These are phyloP conservation scores for Salix udensis DNA, from an alignment of 345 rosid species.

Conservation along the genomic window DNA sequence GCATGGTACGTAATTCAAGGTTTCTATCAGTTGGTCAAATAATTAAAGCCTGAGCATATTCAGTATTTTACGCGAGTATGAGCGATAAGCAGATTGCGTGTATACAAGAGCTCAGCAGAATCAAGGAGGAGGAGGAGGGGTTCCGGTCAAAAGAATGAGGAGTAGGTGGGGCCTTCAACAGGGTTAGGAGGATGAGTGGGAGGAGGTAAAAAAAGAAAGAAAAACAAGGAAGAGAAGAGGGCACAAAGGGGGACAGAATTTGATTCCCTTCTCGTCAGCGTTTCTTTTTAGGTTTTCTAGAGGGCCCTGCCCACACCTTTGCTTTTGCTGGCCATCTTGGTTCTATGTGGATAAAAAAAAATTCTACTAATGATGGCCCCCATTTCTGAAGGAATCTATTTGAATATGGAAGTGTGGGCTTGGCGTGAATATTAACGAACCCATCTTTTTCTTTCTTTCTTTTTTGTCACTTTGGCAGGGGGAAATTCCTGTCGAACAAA, in stretches of 20 bases:
- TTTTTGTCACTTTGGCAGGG: constrained; percentile 13
- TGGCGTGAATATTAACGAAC: constrained; percentile 24
- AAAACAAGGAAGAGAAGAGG: not conserved
- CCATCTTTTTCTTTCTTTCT: not conserved
- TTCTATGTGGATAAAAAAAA: constrained; percentile 5
- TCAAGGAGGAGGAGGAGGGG: not conserved
- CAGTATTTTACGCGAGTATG: not conserved
- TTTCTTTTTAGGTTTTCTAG: constrained; percentile 38
- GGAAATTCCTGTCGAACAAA: constrained; percentile 13
- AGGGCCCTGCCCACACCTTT: constrained; percentile 13
- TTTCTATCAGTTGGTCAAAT: not conserved
- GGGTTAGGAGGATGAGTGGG: constrained; percentile 16
- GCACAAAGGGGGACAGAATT: constrained; percentile 15
- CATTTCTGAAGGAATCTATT: constrained; percentile 33
- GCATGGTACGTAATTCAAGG: not conserved
- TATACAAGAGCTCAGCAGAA: not conserved
- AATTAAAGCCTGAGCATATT: no score
- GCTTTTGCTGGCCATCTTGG: constrained; percentile 33
- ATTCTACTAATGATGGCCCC: not conserved
- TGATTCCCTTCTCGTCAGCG: constrained; percentile 25
- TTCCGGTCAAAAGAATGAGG: constrained; percentile 14
- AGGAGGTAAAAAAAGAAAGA: not conserved
- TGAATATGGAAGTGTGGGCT: constrained; percentile 27
- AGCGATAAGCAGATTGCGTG: not conserved
- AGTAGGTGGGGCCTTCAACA: not conserved